These are phyloP conservation scores for Colletotrichum camelliae DNA, from an alignment of 2,329 filamentous ascomycete species.

Conservation along the genomic window DNA sequence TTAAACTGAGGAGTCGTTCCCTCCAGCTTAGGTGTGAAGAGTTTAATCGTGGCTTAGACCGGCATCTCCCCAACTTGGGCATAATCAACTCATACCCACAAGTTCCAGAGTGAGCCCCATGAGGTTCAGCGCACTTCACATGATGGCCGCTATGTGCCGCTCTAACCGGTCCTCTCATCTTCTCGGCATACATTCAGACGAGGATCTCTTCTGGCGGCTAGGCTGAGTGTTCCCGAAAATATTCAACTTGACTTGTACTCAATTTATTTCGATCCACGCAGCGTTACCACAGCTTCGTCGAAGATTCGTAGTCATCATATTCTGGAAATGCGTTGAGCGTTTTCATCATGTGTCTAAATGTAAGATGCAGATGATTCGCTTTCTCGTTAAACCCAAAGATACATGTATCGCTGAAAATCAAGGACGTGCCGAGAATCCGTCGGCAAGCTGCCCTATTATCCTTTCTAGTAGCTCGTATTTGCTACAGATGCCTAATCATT, in stretches of 20 bases:
- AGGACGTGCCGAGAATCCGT: rapidly evolving
- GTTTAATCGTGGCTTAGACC: background rate
- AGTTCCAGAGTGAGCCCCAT: background rate
- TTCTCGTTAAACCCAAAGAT: too few species aligned
- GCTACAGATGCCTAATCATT: background rate
- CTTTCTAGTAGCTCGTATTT: background rate
- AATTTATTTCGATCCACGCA: background rate
- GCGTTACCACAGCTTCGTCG: background rate
- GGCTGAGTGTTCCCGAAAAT: background rate
- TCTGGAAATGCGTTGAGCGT: background rate
- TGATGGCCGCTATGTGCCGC: background rate
- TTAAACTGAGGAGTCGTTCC: background rate
- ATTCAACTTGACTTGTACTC: background rate
- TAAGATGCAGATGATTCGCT: background rate
- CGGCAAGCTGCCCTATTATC: background rate
- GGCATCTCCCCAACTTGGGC: too few species aligned
- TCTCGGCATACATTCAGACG: background rate
- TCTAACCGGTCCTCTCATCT: background rate
- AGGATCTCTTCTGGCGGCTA: background rate
- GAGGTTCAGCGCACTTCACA: background rate
- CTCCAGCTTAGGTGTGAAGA: rapidly evolving
- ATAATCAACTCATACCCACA: background rate
- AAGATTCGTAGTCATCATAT: background rate
- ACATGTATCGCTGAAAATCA: too few species aligned
- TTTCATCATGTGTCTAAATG: background rate